Conservation (phyloP, 495 filamentous ascomycete genomes). For the Penicillium canescens region DNA sequence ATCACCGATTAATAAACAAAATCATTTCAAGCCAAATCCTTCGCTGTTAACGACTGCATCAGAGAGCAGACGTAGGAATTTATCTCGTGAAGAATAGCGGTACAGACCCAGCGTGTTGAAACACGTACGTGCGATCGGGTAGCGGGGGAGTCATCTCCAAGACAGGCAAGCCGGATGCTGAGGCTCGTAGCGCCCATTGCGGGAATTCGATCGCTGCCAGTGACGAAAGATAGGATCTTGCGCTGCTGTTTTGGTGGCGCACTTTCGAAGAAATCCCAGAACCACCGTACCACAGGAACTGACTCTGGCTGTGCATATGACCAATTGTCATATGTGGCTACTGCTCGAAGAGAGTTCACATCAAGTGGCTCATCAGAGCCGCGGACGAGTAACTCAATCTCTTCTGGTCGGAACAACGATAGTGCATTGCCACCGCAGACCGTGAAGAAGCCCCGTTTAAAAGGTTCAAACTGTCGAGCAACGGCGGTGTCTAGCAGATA, state of each 20-base stretch:
- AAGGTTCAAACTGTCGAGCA: slow-evolving; percentile 85
- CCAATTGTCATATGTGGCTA: slow-evolving; percentile 86
- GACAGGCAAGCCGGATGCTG: slow-evolving; percentile 69
- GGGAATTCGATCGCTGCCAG: slow-evolving; percentile 90
- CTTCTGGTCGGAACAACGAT: slow-evolving; percentile 88
- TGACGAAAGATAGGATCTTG: slow-evolving; percentile 82
- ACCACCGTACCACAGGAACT: slow-evolving; percentile 76
- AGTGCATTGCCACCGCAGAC: slow-evolving; percentile 90
- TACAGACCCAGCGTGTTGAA: slow-evolving; percentile 85
- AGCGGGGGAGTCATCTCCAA: slow-evolving; percentile 75
- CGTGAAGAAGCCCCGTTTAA: slow-evolving; percentile 92
- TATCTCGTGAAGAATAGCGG: slow-evolving; percentile 63
- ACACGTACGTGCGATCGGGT: slow-evolving; percentile 86
- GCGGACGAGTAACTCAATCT: slow-evolving; percentile 86
- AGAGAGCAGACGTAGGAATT: slow-evolving; percentile 76
- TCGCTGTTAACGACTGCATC: slow-evolving; percentile 86
- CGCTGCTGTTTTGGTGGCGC: slow-evolving; percentile 69
- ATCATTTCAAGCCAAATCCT: slow-evolving; percentile 87
- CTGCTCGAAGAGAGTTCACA: slow-evolving; percentile 71
- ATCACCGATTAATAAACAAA: slow-evolving; percentile 2
- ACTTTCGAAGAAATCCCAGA: slow-evolving; percentile 79
- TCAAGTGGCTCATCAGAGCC: slow-evolving; percentile 87
- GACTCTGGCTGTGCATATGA: slow-evolving; percentile 44
- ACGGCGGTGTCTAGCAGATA: slow-evolving; percentile 81
- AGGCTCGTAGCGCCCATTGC: slow-evolving; percentile 87